phyloP scores from a whole-genome alignment of 169 alveolate species.

The Plasmodium knowlesi region DNA sequence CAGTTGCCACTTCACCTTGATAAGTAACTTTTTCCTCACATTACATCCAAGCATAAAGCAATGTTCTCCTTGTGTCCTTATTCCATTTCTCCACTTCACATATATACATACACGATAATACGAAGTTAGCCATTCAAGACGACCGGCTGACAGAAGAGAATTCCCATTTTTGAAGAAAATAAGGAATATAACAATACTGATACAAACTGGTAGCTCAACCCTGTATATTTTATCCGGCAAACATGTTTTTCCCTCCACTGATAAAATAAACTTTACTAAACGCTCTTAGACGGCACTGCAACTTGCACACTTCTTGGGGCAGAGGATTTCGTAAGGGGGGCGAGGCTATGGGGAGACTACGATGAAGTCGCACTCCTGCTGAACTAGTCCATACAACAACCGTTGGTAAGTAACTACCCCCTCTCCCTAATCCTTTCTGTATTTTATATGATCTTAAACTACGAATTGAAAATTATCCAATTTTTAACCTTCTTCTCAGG shows the following conservation, averaged over 20 bases:
- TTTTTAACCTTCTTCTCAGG: neutral
- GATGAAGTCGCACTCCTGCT: neutral
- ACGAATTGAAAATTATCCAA: neutral
- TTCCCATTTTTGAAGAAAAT: neutral
- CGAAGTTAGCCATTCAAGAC: neutral
- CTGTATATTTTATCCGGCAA: neutral
- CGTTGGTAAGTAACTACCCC: neutral
- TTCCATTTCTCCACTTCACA: neutral
- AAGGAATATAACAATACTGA: neutral
- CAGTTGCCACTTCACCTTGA: neutral
- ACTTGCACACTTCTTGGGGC: neutral
- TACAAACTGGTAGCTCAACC: neutral
- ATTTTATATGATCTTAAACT: no score
- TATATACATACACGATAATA: neutral
- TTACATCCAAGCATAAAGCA: neutral
- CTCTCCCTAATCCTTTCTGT: neutral
- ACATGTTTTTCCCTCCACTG: neutral
- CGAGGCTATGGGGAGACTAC: no score
- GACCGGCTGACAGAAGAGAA: neutral
- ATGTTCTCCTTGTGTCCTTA: neutral
- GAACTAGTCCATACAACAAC: neutral
- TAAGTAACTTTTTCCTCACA: neutral
- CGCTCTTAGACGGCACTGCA: neutral
- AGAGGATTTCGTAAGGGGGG: neutral
- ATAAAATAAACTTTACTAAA: neutral